Percentiles rank a stretch among this genome's conserved stretches.
These are phyloP conservation scores for Suillus clintonianus DNA, from an alignment of 768 basidiomycete species.

Conservation along the genomic window DNA sequence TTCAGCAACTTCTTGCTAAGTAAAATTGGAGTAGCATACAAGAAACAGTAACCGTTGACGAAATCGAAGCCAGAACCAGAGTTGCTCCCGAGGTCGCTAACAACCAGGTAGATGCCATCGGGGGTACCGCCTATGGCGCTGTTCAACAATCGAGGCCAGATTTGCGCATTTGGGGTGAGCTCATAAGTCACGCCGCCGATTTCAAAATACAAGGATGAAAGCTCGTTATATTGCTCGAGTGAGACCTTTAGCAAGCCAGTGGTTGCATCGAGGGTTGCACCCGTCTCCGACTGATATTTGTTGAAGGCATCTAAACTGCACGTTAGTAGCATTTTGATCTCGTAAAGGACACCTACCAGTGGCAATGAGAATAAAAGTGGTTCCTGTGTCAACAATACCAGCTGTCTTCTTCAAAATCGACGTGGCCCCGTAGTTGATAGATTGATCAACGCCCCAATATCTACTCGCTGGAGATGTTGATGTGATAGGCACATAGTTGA, in stretches of 20 bases:
- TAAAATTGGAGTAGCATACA: constrained; percentile 6
- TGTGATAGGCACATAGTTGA: constrained; percentile 29
- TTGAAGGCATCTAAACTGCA: constrained; percentile 20
- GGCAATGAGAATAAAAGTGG: constrained; percentile 28
- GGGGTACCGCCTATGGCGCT: constrained; percentile 25
- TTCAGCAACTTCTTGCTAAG: background rate
- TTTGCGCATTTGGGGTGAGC: constrained; percentile 30
- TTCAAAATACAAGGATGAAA: constrained; percentile 7
- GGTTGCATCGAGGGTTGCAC: constrained; percentile 9
- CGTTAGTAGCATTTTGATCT: background rate
- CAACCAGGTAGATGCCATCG: constrained; percentile 27
- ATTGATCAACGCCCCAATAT: constrained; percentile 37
- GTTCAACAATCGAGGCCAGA: constrained; percentile 36
- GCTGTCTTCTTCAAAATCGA: constrained; percentile 25
- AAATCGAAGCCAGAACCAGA: constrained; percentile 22
- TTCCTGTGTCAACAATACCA: constrained; percentile 40
- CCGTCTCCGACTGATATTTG: constrained; percentile 24
- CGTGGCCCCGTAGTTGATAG: constrained; percentile 26
- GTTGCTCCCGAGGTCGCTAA: constrained; percentile 17
- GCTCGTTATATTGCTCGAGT: constrained; percentile 1
- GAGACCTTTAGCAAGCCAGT: constrained; percentile 18
- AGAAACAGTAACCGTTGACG: constrained; percentile 18
- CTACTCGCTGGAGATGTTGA: constrained; percentile 28
- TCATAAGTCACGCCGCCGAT: constrained; percentile 17
- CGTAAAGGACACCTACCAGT: background rate